Base-by-base conservation (phyloP, 352 stramenopile species). In the Phytopythium delawarense region DNA sequence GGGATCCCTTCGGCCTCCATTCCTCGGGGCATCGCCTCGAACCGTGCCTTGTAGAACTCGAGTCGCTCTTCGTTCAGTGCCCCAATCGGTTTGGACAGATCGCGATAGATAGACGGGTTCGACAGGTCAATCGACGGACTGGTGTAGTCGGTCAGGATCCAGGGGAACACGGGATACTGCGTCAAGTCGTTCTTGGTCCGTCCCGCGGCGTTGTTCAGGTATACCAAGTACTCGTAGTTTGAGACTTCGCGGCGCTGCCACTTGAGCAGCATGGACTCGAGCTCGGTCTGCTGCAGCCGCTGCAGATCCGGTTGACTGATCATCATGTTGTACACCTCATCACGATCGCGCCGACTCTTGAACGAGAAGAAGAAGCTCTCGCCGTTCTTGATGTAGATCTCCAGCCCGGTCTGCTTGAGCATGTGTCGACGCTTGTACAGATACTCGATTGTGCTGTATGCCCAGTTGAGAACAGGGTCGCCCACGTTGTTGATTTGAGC, bases 161-260 rank as follows among this genome's bases (percentile, higher is more conserved):
- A 99, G 28, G 97, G 97, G 75, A 99, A 98, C n/a, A 99, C 94
- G 1, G 96, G 96, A 73, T 99, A 99, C 63, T 99, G 95, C 18
- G 85, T 96, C 18, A 98, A 63, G 55, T 98, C 91, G 55, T 97
- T 97, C 59, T 87, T 81, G 32, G 84, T 94, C 40, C 91, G 77
- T 1, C 88, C 90, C 1, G 89, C 85, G 39, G 87, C 71, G 51
- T 92, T 94, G 74, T 98, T 98, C 28, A 98, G 67, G 57, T 92
- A 93, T 48, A 86, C 61, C 7, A 97, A 65, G 61, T 98, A 98
- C 42, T 96, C 87, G 53, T 96, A 99, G 64, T 99, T 99, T 8
- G 91, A 98, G 30, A 99, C 85, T 44, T 92, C 81, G 2, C 81
- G 74, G 13, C 74, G 72, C 57, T 96, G 87, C 87, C 88, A 96